Percentiles rank a stretch among this genome's conserved stretches.
These are phyloP conservation scores for Cucumis melo DNA, from an alignment of 306 rosid genomes.

Conservation along the genomic window DNA sequence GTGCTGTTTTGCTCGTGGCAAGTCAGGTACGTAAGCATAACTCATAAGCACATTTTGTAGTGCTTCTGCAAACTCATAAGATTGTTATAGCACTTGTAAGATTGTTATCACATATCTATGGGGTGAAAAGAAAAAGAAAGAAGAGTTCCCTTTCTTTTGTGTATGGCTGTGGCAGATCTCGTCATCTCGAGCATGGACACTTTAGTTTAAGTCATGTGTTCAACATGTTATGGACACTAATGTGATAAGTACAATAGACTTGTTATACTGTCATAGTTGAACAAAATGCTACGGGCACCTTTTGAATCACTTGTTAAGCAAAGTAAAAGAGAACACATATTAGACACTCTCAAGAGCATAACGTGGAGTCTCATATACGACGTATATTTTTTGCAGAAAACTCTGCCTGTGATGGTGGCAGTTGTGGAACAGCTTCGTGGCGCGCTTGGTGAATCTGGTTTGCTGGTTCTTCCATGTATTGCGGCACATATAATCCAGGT, in stretches of 20 bases:
- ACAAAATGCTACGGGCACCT: neutral
- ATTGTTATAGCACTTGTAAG: no score
- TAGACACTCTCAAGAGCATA: neutral
- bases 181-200: neutral
- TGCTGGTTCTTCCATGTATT: slow-evolving; percentile 90
- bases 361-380: neutral
- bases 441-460: slow-evolving; percentile 73
- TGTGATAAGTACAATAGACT: no score
- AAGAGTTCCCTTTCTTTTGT: neutral
- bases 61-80: neutral
- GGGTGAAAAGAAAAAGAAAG: neutral
- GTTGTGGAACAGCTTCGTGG: slow-evolving; percentile 80
- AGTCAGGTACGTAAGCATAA: slow-evolving; percentile 47
- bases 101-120: neutral
- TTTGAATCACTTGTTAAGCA: neutral
- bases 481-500: slow-evolving; percentile 95
- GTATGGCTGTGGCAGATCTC: neutral
- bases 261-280: neutral
- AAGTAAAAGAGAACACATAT: neutral
- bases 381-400: slow-evolving; percentile 37
- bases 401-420: slow-evolving; percentile 91
- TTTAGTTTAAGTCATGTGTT: neutral
- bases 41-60: no score
- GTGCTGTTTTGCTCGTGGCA: slow-evolving; percentile 55
- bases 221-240: neutral